Conservation (phyloP, 768 basidiomycete species). For the Pisolithus tinctorius region DNA sequence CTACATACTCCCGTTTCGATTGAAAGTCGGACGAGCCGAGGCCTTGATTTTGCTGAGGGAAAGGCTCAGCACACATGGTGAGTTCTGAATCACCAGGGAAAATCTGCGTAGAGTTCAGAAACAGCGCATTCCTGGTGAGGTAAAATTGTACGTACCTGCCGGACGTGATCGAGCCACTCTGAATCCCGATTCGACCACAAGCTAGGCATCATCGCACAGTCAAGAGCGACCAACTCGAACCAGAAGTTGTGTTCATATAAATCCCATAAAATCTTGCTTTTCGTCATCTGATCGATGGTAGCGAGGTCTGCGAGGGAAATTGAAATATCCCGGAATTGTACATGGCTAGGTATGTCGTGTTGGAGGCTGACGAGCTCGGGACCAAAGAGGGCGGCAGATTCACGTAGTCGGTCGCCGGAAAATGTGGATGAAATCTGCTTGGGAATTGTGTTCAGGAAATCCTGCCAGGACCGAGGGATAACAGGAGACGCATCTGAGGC, state of each 20-base stretch:
- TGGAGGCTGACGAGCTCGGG: neutral
- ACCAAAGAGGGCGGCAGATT: neutral
- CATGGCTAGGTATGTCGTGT: neutral
- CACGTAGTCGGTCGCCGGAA: neutral
- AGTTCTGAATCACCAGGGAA: neutral
- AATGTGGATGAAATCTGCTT: neutral
- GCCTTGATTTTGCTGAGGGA: neutral
- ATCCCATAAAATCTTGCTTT: constrained; percentile 13
- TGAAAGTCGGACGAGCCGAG: neutral
- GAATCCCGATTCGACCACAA: neutral
- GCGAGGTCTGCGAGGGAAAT: neutral
- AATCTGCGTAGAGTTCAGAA: neutral
- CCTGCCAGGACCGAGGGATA: neutral
- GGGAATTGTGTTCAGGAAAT: neutral
- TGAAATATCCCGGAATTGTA: neutral
- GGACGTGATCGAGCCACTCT: neutral
- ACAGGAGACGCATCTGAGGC: neutral
- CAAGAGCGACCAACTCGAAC: constrained; percentile 12
- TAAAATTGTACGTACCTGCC: neutral
- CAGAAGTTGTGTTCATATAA: constrained; percentile 11
- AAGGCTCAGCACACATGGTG: neutral
- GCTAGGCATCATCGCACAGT: neutral
- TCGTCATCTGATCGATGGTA: neutral
- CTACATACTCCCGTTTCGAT: neutral
- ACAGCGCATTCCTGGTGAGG: neutral